These are phyloP conservation scores for Fomitiporia mediterranea DNA, from an alignment of 1,284 basidiomycete genomes.

Conservation along the genomic window DNA sequence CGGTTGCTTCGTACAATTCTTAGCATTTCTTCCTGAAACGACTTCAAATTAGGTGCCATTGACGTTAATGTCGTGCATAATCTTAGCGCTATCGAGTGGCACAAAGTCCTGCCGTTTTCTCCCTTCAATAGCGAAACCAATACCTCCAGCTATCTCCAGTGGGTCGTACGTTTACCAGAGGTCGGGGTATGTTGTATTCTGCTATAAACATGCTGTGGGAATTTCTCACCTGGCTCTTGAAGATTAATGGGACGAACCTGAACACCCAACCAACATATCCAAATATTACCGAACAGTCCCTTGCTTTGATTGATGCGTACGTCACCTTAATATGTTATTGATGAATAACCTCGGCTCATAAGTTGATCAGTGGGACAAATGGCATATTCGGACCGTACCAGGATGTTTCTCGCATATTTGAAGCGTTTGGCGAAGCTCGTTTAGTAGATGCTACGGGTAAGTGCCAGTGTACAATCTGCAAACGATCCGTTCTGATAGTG, in stretches of 20 bases:
- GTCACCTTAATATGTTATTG: conserved; percentile 27
- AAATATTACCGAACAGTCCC: conserved; percentile 48
- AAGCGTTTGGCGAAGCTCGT: conserved; percentile 58
- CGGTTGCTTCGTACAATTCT: background rate
- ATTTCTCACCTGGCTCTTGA: conserved; percentile 15
- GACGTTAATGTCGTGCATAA: conserved; percentile 64
- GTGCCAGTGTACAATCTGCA: conserved; percentile 24
- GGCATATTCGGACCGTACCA: conserved; percentile 80
- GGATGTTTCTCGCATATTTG: conserved; percentile 71
- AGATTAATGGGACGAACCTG: conserved; percentile 61
- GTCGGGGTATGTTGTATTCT: conserved; percentile 45
- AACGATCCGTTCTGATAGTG: too few species aligned
- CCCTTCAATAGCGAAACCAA: conserved; percentile 54
- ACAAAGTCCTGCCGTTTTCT: conserved; percentile 65
- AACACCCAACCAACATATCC: conserved; percentile 66
- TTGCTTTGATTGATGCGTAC: conserved; percentile 76
- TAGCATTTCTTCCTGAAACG: conserved; percentile 8
- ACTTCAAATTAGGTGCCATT: conserved; percentile 55
- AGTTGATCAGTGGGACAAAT: conserved; percentile 53
- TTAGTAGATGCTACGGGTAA: conserved; percentile 53
- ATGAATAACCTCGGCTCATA: conserved; percentile 12
- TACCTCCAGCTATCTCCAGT: conserved; percentile 72
- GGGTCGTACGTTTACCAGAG: conserved; percentile 63
- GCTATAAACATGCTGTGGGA: background rate
- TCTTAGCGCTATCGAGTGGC: conserved; percentile 59